Conservation (phyloP, 129 eudicot genomes). For the Ambrosia trifida region DNA sequence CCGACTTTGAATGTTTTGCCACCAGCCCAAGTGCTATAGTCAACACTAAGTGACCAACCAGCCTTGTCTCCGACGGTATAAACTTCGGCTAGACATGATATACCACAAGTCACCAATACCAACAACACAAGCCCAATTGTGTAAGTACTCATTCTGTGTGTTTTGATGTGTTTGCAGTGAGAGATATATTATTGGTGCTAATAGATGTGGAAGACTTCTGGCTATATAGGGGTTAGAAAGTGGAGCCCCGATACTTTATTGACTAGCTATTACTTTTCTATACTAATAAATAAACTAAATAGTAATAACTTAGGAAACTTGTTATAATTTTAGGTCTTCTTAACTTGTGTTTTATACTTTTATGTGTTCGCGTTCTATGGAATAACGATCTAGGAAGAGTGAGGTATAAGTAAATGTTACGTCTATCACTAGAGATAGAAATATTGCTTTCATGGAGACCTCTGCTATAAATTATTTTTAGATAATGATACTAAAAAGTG, state of each 20-base stretch:
- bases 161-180: neutral
- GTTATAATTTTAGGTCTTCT: too few relatives aligned
- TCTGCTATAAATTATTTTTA: too few relatives aligned
- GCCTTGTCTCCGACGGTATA: constrained; percentile 66
- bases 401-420: too few relatives aligned
- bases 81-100: constrained; percentile 38
- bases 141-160: constrained; percentile 21
- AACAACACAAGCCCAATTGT: constrained; percentile 7
- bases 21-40: constrained; percentile 62
- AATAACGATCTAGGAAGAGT: too few relatives aligned
- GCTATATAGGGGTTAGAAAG: constrained; percentile 25
- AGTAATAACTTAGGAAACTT: too few relatives aligned
- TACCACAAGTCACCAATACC: constrained; percentile 22
- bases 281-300: neutral
- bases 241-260: constrained; percentile 12
- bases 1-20: constrained; percentile 57
- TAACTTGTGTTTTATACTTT: too few relatives aligned
- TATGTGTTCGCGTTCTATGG: too few relatives aligned
- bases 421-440: too few relatives aligned
- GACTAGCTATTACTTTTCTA: neutral
- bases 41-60: constrained; percentile 60
- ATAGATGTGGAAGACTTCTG: constrained; percentile 10
- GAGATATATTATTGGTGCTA: constrained; percentile 5
- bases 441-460: too few relatives aligned
- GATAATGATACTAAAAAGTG: too few relatives aligned